A percentile compares a stretch with the other conserved stretches of the same genome.
Conservation (phyloP, 192 early-diverging fungal genomes). For the Coemansia sp. region DNA sequence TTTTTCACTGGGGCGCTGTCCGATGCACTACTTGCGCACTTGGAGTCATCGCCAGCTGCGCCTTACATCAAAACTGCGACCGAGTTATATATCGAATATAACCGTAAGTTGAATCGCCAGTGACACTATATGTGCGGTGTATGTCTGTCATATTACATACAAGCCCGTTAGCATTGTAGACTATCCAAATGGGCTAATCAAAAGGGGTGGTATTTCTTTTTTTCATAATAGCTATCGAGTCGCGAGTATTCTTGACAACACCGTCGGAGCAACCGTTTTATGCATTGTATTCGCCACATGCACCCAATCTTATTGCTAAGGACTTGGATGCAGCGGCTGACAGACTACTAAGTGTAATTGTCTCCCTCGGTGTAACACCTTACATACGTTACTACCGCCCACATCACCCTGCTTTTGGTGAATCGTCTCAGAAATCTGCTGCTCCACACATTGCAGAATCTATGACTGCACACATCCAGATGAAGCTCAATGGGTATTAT, state of each 20-base stretch:
- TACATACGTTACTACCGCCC: conserved; percentile 50
- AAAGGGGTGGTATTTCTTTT: too few relatives aligned
- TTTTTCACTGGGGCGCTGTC: conserved; percentile 52
- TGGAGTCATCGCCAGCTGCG: conserved; percentile 39
- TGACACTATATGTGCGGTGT: not conserved
- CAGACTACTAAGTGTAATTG: conserved; percentile 44
- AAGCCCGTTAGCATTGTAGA: not conserved
- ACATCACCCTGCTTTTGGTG: not conserved
- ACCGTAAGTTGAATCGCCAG: conserved; percentile 31
- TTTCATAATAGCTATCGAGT: conserved; percentile 44
- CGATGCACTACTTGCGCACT: conserved; percentile 34
- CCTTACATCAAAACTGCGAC: conserved; percentile 34
- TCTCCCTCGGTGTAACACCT: conserved; percentile 35
- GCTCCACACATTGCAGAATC: conserved; percentile 32
- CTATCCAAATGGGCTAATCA: not conserved
- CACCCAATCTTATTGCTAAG: conserved; percentile 8
- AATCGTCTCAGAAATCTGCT: not conserved
- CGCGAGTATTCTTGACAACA: conserved; percentile 51
- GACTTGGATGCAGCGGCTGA: conserved; percentile 51
- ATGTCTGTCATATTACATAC: not conserved
- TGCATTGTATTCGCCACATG: conserved; percentile 51
- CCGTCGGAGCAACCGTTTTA: conserved; percentile 52
- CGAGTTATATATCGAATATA: conserved; percentile 54
- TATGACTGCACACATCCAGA: conserved; percentile 58
- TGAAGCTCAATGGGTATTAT: conserved; percentile 68